Percentiles rank a stretch among this genome's conserved stretches.
Evolutionary conservation across 805 yeast genomes (phyloP).

Genomic region (Hanseniaspora pseudoguilliermondii): DNA sequence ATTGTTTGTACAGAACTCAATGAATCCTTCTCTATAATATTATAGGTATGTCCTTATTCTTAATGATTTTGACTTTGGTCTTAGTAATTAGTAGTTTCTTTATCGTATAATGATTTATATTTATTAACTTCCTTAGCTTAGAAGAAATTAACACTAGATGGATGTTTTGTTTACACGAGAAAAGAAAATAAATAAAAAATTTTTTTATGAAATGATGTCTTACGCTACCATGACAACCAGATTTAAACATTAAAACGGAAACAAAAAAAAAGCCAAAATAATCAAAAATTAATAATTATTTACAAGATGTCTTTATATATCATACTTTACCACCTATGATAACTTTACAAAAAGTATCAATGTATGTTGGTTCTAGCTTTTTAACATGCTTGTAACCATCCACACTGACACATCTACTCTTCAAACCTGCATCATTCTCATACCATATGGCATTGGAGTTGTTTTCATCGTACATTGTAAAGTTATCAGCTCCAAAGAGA

Average conservation of each 20-base stretch:
- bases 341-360: slow-evolving; percentile 4
- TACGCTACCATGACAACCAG: background rate
- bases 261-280: background rate
- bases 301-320: background rate
- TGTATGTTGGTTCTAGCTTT: background rate
- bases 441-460: background rate
- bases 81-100: no score
- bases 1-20: no score
- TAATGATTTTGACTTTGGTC: no score
- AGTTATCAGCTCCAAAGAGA: background rate
- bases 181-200: no score
- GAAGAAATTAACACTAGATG: no score
- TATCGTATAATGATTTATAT: no score
- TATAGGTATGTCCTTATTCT: no score
- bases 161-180: no score
- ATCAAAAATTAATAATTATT: background rate
- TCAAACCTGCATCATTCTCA: background rate
- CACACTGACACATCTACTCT: background rate
- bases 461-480: background rate
- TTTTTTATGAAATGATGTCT: no score
- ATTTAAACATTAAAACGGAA: no score
- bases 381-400: background rate
- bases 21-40: no score
- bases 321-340: background rate
- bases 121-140: no score